Conservation (phyloP, 306 rosid genomes). For the Quercus cerris region DNA sequence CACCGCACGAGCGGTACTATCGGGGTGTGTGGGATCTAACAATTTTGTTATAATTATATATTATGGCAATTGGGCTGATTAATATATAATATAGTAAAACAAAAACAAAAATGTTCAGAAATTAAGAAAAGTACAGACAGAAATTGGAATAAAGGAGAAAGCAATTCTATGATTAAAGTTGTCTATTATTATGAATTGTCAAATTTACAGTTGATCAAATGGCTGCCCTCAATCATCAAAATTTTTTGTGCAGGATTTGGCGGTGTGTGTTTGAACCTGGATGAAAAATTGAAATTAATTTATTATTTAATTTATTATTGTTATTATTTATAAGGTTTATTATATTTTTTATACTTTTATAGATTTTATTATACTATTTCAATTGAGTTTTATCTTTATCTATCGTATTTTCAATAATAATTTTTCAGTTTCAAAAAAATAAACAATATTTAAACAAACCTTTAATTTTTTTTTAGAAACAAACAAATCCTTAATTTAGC, state of each 20-base stretch:
- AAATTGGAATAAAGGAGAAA: background rate
- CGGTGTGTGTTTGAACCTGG: fast-evolving
- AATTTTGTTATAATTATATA: background rate
- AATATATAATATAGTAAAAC: background rate
- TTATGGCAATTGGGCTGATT: background rate
- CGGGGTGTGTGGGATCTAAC: background rate
- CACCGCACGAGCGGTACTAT: background rate
- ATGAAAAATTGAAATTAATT: no score
- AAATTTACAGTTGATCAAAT: background rate
- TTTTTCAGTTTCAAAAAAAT: no score
- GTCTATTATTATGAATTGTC: background rate
- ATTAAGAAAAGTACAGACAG: background rate
- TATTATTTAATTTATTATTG: no score
- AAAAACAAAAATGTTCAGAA: background rate
- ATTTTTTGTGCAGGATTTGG: background rate
- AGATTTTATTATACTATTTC: fast-evolving
- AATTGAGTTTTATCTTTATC: fast-evolving
- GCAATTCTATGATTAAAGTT: background rate
- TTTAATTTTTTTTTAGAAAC: no score
- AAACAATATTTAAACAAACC: no score
- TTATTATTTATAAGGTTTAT: no score
- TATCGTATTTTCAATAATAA: no score
- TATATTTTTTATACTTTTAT: no score
- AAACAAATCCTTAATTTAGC: no score
- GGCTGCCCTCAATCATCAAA: background rate